Base-by-base conservation (phyloP, 495 filamentous ascomycete genomes). In the Trypethelium eluteriae region DNA sequence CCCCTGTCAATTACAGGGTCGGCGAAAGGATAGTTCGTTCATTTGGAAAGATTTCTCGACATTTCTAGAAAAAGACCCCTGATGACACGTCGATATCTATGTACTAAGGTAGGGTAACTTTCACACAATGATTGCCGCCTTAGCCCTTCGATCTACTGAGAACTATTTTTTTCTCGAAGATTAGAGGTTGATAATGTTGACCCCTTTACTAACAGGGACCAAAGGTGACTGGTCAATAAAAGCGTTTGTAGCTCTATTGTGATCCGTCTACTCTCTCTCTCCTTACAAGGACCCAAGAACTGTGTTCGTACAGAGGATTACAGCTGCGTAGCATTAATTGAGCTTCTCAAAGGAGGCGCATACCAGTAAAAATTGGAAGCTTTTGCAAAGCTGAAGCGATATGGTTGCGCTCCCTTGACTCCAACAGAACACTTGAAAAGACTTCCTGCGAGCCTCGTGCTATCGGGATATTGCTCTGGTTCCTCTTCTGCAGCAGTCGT, bases 361-460 rank as follows among this genome's bases (percentile, higher is more conserved):
- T 41, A 7, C 12, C 32, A 18, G 4, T n/a, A 63, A 11, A n/a
- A 0, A 18, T 41, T 34, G 25, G 34, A 2, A 41, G 12, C 62
- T 63, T 41, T 14, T n/a, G 41, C 35, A 39, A 41, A 38, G 50
- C 11, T 41, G 38, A 66, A 66, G 2, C 34, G 16, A 35, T 66
- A 49, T 36, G n/a, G 7, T 39, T 11, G 7, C 25, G 38, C 38
- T 18, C 77, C 77, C 64, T 64, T 67, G 0, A 79, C 72, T 1
- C 76, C 75, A 66, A 78, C 76, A 67, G 76, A 66, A 53, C 74
- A 67, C 67, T 74, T 77, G 69, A 79, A 79, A 36, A 77, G 36
- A 32, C 69, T 71, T 0, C 77, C 77, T 47, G 70, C 70, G 50
- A 70, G 72, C 69, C 74, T 73, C 50, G 66, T 66, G 10, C 67